These are phyloP conservation scores for Nemania diffusa DNA, from an alignment of 2,329 filamentous ascomycete species.

Conservation along the genomic window DNA sequence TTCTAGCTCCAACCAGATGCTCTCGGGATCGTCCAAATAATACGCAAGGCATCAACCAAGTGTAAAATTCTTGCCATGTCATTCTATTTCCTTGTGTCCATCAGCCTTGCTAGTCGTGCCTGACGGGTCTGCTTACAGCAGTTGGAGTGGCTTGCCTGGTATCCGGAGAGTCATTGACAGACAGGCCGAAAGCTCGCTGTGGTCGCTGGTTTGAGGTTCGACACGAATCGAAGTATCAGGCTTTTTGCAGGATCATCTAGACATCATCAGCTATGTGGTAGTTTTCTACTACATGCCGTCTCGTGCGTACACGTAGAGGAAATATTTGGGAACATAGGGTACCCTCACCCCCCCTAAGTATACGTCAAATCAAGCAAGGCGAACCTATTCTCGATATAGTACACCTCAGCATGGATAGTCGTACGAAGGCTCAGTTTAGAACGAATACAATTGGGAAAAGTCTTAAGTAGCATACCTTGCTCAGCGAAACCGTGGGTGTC, in stretches of 20 bases:
- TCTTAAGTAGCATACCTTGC: not conserved
- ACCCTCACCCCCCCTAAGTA: not conserved
- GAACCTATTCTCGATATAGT: not conserved
- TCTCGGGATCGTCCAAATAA: not conserved
- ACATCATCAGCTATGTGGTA: not conserved
- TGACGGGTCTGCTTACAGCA: too few relatives aligned
- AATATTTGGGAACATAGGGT: not conserved
- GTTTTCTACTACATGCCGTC: not conserved
- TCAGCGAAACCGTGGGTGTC: not conserved
- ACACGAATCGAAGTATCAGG: not conserved
- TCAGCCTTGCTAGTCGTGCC: too few relatives aligned
- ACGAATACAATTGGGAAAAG: not conserved
- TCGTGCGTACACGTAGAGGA: not conserved
- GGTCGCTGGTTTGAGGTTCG: not conserved
- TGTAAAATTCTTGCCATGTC: not conserved
- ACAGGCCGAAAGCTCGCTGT: not conserved
- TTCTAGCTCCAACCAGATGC: not conserved
- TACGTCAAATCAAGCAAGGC: not conserved
- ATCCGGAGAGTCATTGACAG: not conserved
- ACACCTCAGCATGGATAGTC: not conserved
- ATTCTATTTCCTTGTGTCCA: too few relatives aligned
- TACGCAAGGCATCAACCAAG: not conserved
- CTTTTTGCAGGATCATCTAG: not conserved
- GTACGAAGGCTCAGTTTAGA: not conserved
- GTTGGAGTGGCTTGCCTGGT: not conserved